phyloP scores from a whole-genome alignment of 1,139 yeast genomes.

The Nadsonia commutata region DNA sequence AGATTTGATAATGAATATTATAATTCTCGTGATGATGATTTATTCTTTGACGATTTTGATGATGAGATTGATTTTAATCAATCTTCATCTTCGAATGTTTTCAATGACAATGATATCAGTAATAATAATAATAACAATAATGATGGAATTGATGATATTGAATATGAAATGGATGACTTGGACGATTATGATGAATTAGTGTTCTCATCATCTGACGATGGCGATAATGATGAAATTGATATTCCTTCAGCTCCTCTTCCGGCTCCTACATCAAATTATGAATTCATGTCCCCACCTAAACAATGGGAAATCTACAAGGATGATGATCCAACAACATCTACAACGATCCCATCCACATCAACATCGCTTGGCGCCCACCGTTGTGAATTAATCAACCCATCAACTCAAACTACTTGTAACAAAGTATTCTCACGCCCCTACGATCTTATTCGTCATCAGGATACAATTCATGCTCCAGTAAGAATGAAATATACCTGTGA shows the following conservation, averaged over 20 bases:
- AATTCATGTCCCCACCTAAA: too few relatives aligned
- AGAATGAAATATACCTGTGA: slow-evolving; percentile 78
- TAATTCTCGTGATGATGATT: neutral
- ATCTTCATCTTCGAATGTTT: neutral
- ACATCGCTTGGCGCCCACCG: slow-evolving; percentile 29
- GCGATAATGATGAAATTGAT: too few relatives aligned
- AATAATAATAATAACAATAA: slow-evolving; percentile 1
- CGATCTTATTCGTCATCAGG: slow-evolving; percentile 89
- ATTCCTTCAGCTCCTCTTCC: neutral
- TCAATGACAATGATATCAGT: neutral
- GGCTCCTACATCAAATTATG: too few relatives aligned
- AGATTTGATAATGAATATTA: neutral
- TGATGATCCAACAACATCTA: neutral
- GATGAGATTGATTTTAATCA: neutral
- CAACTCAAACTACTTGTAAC: slow-evolving; percentile 49
- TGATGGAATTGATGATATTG: neutral
- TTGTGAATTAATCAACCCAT: slow-evolving; percentile 48
- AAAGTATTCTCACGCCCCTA: slow-evolving; percentile 87
- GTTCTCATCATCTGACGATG: too few relatives aligned
- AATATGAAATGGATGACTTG: slow-evolving; percentile 2
- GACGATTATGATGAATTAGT: too few relatives aligned
- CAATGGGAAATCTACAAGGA: too few relatives aligned
- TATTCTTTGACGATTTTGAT: neutral
- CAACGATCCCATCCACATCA: slow-evolving; percentile 1
- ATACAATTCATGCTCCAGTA: slow-evolving; percentile 84